Evolutionary conservation across 1,139 yeast genomes (phyloP).

Genomic region (Diutina catenulata): DNA sequence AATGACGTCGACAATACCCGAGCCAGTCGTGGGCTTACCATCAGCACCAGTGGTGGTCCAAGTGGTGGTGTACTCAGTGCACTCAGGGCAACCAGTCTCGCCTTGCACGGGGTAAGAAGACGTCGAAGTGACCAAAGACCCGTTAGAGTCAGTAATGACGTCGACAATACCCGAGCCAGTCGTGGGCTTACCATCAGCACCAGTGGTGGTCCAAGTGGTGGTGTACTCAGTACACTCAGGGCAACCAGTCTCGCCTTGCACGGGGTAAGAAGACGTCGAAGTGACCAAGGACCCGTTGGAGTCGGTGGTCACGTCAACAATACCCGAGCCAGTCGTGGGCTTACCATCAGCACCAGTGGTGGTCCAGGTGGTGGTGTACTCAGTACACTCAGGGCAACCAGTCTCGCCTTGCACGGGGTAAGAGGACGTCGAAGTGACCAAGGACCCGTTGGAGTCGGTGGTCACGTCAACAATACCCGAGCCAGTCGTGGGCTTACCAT

Average conservation of each 20-base stretch:
- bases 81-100: not conserved
- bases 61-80: constrained; percentile 4
- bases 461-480: constrained; percentile 4
- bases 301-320: not conserved
- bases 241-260: too few species aligned
- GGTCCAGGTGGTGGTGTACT: constrained; percentile 1
- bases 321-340: not conserved
- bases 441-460: not conserved
- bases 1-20: not conserved
- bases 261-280: not conserved
- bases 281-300: not conserved
- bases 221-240: constrained; percentile 2
- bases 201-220: not conserved
- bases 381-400: not conserved
- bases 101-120: not conserved
- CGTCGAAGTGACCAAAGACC: not conserved
- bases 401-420: too few species aligned
- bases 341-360: not conserved
- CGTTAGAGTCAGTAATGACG: constrained; percentile 1
- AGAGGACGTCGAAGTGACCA: not conserved
- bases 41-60: not conserved
- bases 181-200: not conserved
- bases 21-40: not conserved
- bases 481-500: not conserved
- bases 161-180: constrained; percentile 2